Evolutionary conservation across 2,329 filamentous ascomycete species (phyloP).

Genomic region (Zymoseptoria crescenta): DNA sequence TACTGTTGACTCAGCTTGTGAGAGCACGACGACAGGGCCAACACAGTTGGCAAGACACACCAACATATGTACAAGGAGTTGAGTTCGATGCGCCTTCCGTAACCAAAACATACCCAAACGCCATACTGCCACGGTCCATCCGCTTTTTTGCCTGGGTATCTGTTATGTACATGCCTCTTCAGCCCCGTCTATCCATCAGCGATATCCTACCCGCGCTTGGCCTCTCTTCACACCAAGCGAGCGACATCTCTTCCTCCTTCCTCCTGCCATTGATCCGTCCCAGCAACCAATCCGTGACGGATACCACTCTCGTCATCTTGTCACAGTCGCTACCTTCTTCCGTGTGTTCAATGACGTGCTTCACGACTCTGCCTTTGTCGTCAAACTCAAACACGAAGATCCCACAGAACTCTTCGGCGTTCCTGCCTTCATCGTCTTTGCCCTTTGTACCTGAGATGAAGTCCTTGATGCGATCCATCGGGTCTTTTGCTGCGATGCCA

Average conservation of each 20-base stretch:
- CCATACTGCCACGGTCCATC: not conserved
- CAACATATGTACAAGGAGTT: not conserved
- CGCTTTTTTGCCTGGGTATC: not conserved
- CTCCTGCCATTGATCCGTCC: constrained; percentile 59
- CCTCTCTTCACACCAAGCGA: constrained; percentile 33
- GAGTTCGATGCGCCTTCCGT: not conserved
- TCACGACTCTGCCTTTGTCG: constrained; percentile 69
- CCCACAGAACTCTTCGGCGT: constrained; percentile 68
- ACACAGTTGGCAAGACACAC: too few relatives aligned
- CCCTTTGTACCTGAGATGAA: constrained; percentile 47
- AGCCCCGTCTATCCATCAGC: constrained; percentile 11
- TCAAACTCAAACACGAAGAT: constrained; percentile 97
- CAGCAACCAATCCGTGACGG: constrained; percentile 87
- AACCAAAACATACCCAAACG: not conserved
- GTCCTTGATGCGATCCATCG: constrained; percentile 47
- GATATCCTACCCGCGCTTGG: constrained; percentile 10
- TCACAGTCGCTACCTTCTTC: constrained; percentile 80
- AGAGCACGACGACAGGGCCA: too few relatives aligned
- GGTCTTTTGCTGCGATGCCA: constrained; percentile 33
- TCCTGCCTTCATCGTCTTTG: constrained; percentile 35
- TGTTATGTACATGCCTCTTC: not conserved
- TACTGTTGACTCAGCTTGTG: too few relatives aligned
- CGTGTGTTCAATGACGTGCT: constrained; percentile 89
- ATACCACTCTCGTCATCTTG: constrained; percentile 75
- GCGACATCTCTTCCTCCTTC: constrained; percentile 35